phyloP scores from a whole-genome alignment of 2,329 filamentous ascomycete genomes.

The Phaeoacremonium minimum region DNA sequence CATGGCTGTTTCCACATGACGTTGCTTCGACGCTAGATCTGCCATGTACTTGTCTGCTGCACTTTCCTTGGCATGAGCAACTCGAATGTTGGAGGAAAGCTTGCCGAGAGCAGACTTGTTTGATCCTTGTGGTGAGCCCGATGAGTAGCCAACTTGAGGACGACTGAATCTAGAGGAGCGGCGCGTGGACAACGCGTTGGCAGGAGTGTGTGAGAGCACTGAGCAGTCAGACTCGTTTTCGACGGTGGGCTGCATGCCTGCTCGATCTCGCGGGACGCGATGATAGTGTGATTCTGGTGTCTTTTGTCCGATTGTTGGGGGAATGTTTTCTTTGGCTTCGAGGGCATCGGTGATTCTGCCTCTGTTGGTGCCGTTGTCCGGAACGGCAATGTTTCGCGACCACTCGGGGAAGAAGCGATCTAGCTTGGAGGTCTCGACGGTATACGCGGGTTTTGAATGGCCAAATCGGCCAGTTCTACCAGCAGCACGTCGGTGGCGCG shows the following conservation, averaged over 20 bases:
- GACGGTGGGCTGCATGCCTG: constrained; percentile 50
- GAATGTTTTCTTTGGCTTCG: constrained; percentile 41
- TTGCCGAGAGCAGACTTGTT: no score
- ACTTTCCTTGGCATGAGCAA: not conserved
- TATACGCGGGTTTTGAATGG: constrained; percentile 14
- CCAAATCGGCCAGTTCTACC: constrained; percentile 18
- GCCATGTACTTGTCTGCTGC: not conserved
- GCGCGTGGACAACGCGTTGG: constrained; percentile 4
- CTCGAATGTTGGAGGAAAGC: not conserved
- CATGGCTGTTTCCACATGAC: no score
- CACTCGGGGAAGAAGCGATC: constrained; percentile 49
- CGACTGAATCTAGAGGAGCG: not conserved
- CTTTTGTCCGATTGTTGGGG: constrained; percentile 25
- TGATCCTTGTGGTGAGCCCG: no score
- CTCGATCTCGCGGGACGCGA: constrained; percentile 34
- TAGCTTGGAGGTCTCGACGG: constrained; percentile 30
- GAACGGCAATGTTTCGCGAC: constrained; percentile 11
- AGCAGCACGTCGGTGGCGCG: constrained; percentile 14
- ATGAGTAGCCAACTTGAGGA: not conserved
- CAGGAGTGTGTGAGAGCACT: constrained; percentile 34
- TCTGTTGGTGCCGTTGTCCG: constrained; percentile 23
- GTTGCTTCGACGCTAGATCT: no score
- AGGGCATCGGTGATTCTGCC: constrained; percentile 23
- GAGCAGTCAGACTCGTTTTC: constrained; percentile 49
- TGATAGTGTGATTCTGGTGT: constrained; percentile 37